These are phyloP conservation scores for Trichomonas tenax DNA, from an alignment of 208 protist species.

Conservation along the genomic window DNA sequence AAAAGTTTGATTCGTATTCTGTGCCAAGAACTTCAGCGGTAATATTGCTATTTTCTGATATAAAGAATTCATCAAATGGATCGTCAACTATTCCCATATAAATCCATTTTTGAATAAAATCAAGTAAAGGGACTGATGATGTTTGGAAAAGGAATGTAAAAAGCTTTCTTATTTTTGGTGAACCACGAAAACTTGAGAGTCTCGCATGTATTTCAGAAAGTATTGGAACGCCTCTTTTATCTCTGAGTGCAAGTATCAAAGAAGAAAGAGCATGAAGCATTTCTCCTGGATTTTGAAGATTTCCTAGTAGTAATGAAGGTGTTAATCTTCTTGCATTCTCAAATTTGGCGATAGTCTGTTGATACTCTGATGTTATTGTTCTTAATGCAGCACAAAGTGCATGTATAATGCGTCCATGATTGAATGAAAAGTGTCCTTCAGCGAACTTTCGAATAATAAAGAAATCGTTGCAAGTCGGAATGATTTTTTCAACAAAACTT, in stretches of 20 bases:
- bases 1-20: conserved; percentile 1
- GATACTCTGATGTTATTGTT: not conserved
- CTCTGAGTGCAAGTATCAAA: not conserved
- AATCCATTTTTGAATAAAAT: conserved; percentile 5
- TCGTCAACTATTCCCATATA: conserved; percentile 1
- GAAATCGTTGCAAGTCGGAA: not conserved
- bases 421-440: not conserved
- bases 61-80: conserved; percentile 19
- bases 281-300: not conserved
- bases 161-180: not conserved
- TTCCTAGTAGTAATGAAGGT: not conserved
- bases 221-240: not conserved
- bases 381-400: not conserved
- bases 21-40: not conserved
- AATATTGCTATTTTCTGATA: not conserved
- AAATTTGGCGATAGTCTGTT: not conserved
- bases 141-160: not conserved
- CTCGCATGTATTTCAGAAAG: not conserved
- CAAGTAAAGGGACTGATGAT: not conserved
- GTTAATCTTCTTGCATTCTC: not conserved
- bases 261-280: not conserved
- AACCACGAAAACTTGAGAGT: not conserved
- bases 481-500: not conserved
- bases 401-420: not conserved
- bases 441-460: not conserved